Conservation (phyloP, 495 filamentous ascomycete genomes). For the Lindgomyces ingoldianus region DNA sequence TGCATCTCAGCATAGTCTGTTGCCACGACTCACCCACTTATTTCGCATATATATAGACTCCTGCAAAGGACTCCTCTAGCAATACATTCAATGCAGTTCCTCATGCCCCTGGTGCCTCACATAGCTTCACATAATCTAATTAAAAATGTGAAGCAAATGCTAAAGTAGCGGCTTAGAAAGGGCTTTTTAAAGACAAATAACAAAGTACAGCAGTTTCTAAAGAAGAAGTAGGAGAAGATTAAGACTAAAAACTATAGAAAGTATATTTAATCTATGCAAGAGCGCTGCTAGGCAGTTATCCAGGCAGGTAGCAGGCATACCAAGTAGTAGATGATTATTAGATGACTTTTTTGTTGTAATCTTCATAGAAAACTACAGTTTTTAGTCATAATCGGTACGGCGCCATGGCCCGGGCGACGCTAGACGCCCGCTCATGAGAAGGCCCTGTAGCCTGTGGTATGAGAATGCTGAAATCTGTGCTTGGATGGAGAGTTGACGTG, state of each 20-base stretch:
- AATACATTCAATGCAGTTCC: too few species aligned
- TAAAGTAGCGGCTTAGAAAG: background rate
- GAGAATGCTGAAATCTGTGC: background rate
- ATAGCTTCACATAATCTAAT: too few species aligned
- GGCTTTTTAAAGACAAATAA: background rate
- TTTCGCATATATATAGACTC: too few species aligned
- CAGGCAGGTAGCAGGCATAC: constrained; percentile 40
- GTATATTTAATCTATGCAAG: constrained; percentile 36
- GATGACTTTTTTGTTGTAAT: background rate
- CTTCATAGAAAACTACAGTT: background rate
- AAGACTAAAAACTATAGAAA: constrained; percentile 26
- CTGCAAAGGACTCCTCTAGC: too few species aligned
- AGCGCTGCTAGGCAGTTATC: constrained; percentile 41
- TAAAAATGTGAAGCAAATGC: background rate
- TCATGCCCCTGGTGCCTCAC: too few species aligned
- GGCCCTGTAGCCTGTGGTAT: background rate
- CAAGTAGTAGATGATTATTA: constrained; percentile 42
- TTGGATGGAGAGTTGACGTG: too few species aligned
- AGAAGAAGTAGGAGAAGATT: constrained; percentile 38
- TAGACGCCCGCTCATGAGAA: background rate
- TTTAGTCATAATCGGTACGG: background rate
- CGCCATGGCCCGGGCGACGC: background rate
- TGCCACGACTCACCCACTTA: too few species aligned
- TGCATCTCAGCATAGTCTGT: too few species aligned
- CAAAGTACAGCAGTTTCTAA: background rate